Evolutionary conservation across 352 stramenopile species (phyloP).

Genomic region (Globisporangium paroecandrum): DNA sequence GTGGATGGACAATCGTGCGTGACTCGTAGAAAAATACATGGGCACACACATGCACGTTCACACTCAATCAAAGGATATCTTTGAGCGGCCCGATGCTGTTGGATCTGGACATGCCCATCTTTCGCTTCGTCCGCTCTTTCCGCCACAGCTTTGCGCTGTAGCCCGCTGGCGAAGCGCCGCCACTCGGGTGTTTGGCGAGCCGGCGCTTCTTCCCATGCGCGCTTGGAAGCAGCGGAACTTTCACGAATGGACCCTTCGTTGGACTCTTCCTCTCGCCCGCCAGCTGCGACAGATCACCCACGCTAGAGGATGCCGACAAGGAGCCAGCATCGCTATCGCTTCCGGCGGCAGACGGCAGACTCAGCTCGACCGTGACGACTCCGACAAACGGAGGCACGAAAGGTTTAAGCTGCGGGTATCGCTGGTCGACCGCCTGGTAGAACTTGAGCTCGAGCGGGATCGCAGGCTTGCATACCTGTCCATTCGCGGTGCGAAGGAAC

Average conservation of each 20-base stretch:
- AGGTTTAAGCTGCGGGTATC: constrained; percentile 52
- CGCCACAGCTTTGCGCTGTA: constrained; percentile 69
- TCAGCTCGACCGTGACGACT: constrained; percentile 58
- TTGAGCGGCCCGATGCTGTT: constrained; percentile 16
- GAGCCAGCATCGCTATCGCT: constrained; percentile 13
- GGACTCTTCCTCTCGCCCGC: constrained; percentile 14
- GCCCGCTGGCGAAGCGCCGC: constrained; percentile 20
- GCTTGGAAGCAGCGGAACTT: constrained; percentile 5
- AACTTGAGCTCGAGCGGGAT: constrained; percentile 74
- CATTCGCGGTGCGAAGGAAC: constrained; percentile 52
- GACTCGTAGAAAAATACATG: constrained; percentile 1
- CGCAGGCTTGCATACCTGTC: constrained; percentile 76
- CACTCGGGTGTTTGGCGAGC: constrained; percentile 20
- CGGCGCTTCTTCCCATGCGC: constrained; percentile 38
- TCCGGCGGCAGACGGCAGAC: constrained; percentile 11
- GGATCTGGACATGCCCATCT: constrained; percentile 13
- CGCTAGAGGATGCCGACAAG: constrained; percentile 15
- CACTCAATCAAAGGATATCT: constrained; percentile 18
- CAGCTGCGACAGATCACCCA: constrained; percentile 19
- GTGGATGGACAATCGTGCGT: too few species aligned
- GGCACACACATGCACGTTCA: neutral
- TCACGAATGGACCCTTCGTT: constrained; percentile 2
- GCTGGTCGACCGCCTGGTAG: constrained; percentile 52
- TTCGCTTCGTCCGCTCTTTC: constrained; percentile 34
- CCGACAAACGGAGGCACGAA: constrained; percentile 72